Evolutionary conservation across 2,329 filamentous ascomycete genomes (phyloP).

Genomic region (Botryosphaeria dothidea): DNA sequence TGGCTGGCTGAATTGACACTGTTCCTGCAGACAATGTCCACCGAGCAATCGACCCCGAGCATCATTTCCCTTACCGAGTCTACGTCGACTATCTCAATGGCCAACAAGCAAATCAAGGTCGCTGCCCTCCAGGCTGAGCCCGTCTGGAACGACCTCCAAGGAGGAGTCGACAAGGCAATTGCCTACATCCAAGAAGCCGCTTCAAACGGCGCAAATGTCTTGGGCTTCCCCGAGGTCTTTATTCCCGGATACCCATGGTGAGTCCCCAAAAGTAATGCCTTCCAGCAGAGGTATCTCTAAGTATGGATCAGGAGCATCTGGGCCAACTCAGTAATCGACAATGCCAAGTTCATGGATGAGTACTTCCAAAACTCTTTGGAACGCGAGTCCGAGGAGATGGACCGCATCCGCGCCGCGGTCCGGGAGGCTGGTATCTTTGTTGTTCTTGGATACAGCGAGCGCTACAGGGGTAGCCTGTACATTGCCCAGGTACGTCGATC

Average conservation of each 20-base stretch:
- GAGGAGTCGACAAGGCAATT: constrained; percentile 58
- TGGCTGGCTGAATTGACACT: neutral
- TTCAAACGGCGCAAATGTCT: constrained; percentile 53
- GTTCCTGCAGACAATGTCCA: neutral
- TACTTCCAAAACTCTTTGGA: constrained; percentile 50
- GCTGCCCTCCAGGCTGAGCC: constrained; percentile 63
- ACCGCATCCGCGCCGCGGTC: constrained; percentile 40
- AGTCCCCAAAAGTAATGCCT: constrained; percentile 6
- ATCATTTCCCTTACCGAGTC: neutral
- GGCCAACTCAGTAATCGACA: constrained; percentile 41
- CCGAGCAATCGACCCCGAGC: neutral
- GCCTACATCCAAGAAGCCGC: constrained; percentile 58
- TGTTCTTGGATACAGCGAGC: constrained; percentile 43
- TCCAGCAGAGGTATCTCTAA: neutral
- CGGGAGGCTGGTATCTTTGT: constrained; percentile 36
- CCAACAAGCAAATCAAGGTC: constrained; percentile 29
- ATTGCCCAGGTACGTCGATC: constrained; percentile 35
- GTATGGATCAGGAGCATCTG: neutral
- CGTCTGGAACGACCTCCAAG: constrained; percentile 60
- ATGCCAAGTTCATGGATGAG: constrained; percentile 35
- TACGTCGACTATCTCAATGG: neutral
- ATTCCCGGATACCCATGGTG: constrained; percentile 52
- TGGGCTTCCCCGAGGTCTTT: constrained; percentile 53
- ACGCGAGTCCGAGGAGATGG: constrained; percentile 46
- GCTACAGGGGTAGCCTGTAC: constrained; percentile 39